Conservation (phyloP, 176 grass and related monocot species). For the Ananas comosus region DNA sequence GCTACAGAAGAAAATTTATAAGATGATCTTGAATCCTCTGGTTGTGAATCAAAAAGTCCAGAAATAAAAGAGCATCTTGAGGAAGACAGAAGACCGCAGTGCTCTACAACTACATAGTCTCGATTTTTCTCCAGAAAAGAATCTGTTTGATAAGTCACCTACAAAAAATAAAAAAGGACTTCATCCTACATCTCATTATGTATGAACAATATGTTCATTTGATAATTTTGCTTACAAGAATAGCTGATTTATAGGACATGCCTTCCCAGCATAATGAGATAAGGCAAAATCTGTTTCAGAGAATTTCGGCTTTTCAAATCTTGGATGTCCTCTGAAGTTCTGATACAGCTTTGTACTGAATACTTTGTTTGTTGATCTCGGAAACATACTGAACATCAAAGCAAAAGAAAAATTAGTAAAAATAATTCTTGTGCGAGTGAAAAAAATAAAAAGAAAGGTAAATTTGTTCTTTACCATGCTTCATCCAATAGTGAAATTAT, state of each 20-base stretch:
- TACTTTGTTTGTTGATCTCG: constrained; percentile 78
- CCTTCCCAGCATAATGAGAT: constrained; percentile 86
- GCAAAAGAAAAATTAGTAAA: constrained; percentile 39
- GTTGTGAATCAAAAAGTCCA: constrained; percentile 53
- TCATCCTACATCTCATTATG: constrained; percentile 17
- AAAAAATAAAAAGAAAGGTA: constrained; percentile 18
- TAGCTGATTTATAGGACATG: constrained; percentile 32
- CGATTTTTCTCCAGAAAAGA: constrained; percentile 86
- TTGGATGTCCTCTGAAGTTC: constrained; percentile 44
- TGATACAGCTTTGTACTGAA: constrained; percentile 74
- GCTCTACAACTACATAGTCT: constrained; percentile 70
- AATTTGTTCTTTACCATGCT: constrained; percentile 52
- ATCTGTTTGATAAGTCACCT: constrained; percentile 83
- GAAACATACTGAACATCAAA: constrained; percentile 68
- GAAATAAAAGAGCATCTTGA: constrained; percentile 72
- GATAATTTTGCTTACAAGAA: constrained; percentile 24
- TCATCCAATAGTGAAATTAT: constrained; percentile 93
- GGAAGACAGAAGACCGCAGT: constrained; percentile 72
- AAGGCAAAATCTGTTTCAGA: constrained; percentile 72
- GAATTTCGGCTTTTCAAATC: constrained; percentile 74
- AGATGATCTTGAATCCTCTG: constrained; percentile 88
- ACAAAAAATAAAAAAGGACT: constrained; percentile 9
- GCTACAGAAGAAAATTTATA: constrained; percentile 91
- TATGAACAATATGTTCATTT: constrained; percentile 20
- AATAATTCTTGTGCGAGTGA: constrained; percentile 8